These are phyloP conservation scores for Penicillium polonicum DNA, from an alignment of 2,329 filamentous ascomycete species.

Conservation along the genomic window DNA sequence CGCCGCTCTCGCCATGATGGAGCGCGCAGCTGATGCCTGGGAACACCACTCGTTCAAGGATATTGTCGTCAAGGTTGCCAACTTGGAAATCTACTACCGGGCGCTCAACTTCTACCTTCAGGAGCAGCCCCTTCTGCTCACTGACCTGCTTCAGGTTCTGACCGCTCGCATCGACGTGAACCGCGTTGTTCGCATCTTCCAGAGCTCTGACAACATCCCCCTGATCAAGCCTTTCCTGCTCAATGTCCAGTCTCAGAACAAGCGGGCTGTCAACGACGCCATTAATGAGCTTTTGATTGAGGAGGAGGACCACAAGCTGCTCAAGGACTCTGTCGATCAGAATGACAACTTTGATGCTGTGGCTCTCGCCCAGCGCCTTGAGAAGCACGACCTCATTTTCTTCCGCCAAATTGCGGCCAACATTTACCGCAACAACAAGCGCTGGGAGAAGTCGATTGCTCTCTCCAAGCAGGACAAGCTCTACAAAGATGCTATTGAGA, in stretches of 20 bases:
- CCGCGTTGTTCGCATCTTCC: slow-evolving; percentile 98
- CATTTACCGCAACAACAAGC: slow-evolving; percentile 99
- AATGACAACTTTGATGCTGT: slow-evolving; percentile 99
- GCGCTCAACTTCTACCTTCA: slow-evolving; percentile 96
- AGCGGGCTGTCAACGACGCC: slow-evolving; percentile 94
- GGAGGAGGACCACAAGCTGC: slow-evolving; percentile 98
- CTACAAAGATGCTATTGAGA: slow-evolving; percentile 99
- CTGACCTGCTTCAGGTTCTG: slow-evolving; percentile 88
- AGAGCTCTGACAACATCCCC: slow-evolving; percentile 96
- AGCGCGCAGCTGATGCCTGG: slow-evolving; percentile 95
- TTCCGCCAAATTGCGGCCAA: slow-evolving; percentile 97
- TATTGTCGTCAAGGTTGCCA: slow-evolving; percentile 94
- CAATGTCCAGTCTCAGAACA: slow-evolving; percentile 95
- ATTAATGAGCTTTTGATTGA: slow-evolving; percentile 98
- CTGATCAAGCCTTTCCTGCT: slow-evolving; percentile 98
- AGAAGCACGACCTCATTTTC: slow-evolving; percentile 98
- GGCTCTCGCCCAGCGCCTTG: slow-evolving; percentile 83
- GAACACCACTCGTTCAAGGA: slow-evolving; percentile 99
- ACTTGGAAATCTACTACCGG: slow-evolving; percentile 98
- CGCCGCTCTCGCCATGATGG: slow-evolving; percentile 94
- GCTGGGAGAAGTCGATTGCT: slow-evolving; percentile 98
- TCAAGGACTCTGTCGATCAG: slow-evolving; percentile 95
- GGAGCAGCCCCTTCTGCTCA: slow-evolving; percentile 91
- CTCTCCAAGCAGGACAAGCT: slow-evolving; percentile 99
- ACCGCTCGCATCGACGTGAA: slow-evolving; percentile 97